Evolutionary conservation across 148 eudicot species (phyloP), one percentile per base, ranked within the genome.

Genomic region (Chenopodium berlandieri): DNA sequence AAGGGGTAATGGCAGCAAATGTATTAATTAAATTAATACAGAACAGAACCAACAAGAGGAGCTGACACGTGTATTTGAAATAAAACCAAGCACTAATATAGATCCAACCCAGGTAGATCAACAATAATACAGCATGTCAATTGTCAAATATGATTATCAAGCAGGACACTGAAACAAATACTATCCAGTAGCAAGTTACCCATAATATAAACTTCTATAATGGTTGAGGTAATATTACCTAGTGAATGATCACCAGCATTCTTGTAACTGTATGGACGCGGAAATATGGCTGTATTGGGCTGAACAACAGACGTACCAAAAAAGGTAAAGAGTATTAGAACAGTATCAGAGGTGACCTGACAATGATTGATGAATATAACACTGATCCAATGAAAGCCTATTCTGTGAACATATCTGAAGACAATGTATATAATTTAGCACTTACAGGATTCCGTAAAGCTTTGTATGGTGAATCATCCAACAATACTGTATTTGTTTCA

Each of bases 381-480:
- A 14, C 62, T 14, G 62, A 56, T 56, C 17, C 4, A 63, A 69
- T 31, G 58, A 76, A 68, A 40, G 7, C 44, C 27, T 69, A 69
- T 67, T 37, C 7, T 25, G 40, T 31, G 32, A 9, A 56, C 20
- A 76, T 7, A 50, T 65, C 46, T 71, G 47, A 77, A 17, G 30
- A 34, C 50, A 37, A 17, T 63, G 23, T 50, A 19, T 16, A 56
- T 76, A 63, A 12, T 7, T 58, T 19, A 65, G 62, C 75, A 88
- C 90, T 86, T 86, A 95, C 98, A 62, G 98, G 97, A 83, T 95
- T 95, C 70, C 87, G 80, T 67, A 95, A 83, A 60, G 98, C 97
- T 87, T 95, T 95, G 82, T 90, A 91, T 8, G 98, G 98, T 81
- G 98, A 90, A 90, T 95, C 98, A 87, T 95, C 98, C 76, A 95